Evolutionary conservation across 805 yeast species (phyloP), one percentile per base, ranked within the genome.

Genomic region (Sugiyamaella lignohabitans): DNA sequence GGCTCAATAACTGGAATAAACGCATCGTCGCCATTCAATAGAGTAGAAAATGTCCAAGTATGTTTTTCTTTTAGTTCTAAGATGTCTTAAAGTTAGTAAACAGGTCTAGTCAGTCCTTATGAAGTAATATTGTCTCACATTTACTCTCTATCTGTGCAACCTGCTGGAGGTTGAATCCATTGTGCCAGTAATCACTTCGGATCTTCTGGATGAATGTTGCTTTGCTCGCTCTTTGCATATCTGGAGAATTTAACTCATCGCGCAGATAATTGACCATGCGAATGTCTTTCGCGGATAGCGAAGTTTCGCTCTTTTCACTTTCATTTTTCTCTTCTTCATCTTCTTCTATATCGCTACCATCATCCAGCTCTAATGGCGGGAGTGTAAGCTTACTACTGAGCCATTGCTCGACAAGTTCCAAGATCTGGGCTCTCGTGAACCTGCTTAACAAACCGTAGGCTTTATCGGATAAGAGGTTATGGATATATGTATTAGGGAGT

Each of bases 61-160:
- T 57, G 62, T 10, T 41, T 29, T 2, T 48, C 47, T 19, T 40
- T 37, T 11, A 75, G 72, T 54, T 81, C 84, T 2, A 84, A 75
- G 38, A 84, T 66, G 38, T 50, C 54, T 39, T 29, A 21, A 16
- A 34, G 17, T 14, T 17, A 17, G 10, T 6, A 5, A 4, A 37
- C 21, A 27, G n/a, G 37, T 16, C 6, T 16, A 17, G 4, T 27
- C 30, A 11, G 30, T 11, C 30, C 11, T 19, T 8, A 3, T 38
- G n/a, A 10, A n/a, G n/a, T n/a, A n/a, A n/a, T n/a, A n/a, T n/a
- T 34, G 6, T 22, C 52, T 29, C 18, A 42, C 74, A 57, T 53
- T 81, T 84, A 45, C 82, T 76, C 54, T 85, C 93, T 3, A 84
- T 64, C 50, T 83, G 87, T 0, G 93, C 81, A 36, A 80, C 58